phyloP scores from a whole-genome alignment of 2,329 filamentous ascomycete species.

The Nemania bipapillata region DNA sequence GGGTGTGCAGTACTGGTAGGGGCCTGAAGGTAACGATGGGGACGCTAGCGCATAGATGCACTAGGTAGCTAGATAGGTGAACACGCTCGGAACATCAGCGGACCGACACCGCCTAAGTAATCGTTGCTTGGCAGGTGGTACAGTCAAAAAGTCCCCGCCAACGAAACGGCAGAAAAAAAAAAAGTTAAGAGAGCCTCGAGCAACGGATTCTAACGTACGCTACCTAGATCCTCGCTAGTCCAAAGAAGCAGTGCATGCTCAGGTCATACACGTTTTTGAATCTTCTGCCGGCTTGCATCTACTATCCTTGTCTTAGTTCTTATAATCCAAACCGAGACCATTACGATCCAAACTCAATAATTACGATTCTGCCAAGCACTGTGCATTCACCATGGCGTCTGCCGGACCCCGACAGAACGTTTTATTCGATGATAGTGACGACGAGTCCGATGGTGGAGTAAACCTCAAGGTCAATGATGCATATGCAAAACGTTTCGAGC shows the following conservation, averaged over 20 bases:
- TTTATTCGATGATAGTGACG: constrained; percentile 68
- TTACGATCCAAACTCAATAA: background rate
- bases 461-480: constrained; percentile 87
- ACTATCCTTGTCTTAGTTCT: background rate
- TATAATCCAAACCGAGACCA: background rate
- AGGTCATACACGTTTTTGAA: background rate
- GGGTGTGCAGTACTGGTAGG: background rate
- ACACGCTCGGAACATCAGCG: constrained; percentile 39
- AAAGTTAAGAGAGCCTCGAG: constrained; percentile 28
- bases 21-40: constrained; percentile 2
- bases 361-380: background rate
- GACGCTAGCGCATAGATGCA: constrained; percentile 25
- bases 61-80: no score
- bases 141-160: constrained; percentile 28
- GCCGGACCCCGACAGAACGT: constrained; percentile 55
- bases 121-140: constrained; percentile 11
- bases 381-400: constrained; percentile 47
- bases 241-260: background rate
- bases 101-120: constrained; percentile 43
- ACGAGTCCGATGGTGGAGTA: constrained; percentile 59
- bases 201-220: constrained; percentile 4
- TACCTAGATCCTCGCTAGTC: constrained; percentile 10
- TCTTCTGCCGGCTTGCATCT: background rate
- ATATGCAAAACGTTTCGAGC: constrained; percentile 87
- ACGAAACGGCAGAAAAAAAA: constrained; percentile 39